Conservation (phyloP, 768 basidiomycete genomes). For the Tulasnella sp. region DNA sequence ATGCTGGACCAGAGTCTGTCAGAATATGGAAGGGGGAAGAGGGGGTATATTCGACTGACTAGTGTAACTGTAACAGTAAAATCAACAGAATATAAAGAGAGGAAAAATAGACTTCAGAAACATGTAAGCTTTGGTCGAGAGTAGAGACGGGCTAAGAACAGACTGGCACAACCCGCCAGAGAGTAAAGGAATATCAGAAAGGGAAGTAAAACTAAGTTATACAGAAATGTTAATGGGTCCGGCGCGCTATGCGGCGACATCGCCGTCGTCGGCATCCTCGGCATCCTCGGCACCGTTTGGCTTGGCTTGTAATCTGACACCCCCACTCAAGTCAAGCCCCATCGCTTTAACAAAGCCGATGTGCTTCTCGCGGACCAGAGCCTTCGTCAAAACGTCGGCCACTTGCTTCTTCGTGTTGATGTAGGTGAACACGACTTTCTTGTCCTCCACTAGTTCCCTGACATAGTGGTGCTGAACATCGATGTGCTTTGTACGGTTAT, state of each 20-base stretch:
- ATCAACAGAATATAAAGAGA: no score
- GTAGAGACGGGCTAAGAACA: no score
- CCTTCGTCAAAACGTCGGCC: conserved; percentile 19
- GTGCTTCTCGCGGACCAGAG: not conserved
- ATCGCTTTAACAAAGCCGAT: not conserved
- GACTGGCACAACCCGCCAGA: no score
- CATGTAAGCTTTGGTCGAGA: no score
- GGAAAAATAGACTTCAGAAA: no score
- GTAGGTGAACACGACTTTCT: conserved; percentile 23
- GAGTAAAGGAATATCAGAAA: no score
- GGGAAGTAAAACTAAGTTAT: no score
- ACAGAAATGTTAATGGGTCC: no score
- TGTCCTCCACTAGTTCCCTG: conserved; percentile 25
- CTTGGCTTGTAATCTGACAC: not conserved
- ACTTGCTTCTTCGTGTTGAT: conserved; percentile 21
- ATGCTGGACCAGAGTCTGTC: conserved; percentile 49
- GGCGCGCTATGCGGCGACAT: not conserved
- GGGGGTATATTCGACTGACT: no score
- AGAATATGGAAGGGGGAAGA: no score
- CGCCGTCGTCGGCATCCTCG: not conserved
- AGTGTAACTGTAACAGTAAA: no score
- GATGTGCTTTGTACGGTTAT: conserved; percentile 23
- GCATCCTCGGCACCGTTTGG: not conserved
- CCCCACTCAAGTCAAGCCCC: conserved; percentile 1
- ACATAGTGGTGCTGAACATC: conserved; percentile 24